phyloP scores from a whole-genome alignment of 2,329 filamentous ascomycete genomes.

The Penicillium sp. region DNA sequence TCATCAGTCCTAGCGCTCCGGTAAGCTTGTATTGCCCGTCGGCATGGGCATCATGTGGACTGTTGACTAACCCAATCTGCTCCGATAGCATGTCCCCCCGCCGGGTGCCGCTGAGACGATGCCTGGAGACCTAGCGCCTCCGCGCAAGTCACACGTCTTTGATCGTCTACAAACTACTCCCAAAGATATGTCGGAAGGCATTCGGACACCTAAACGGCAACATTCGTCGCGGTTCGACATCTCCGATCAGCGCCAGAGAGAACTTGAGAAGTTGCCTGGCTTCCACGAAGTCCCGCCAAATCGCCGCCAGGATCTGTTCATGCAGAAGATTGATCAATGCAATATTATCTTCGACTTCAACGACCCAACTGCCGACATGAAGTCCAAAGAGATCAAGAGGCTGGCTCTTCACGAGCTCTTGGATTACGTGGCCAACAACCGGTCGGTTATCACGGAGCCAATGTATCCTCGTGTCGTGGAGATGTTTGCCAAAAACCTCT shows the following conservation, averaged over 20 bases:
- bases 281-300: conserved; percentile 97
- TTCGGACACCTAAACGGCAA: conserved; percentile 91
- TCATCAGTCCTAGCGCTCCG: conserved; percentile 90
- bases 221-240: conserved; percentile 98
- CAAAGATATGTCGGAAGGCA: conserved; percentile 91
- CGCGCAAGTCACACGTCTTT: conserved; percentile 87
- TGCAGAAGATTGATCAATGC: conserved; percentile 99
- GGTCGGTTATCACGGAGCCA: conserved; percentile 95
- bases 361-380: conserved; percentile 96
- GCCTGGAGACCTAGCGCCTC: conserved; percentile 92
- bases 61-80: conserved; percentile 8
- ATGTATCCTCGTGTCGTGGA: conserved; percentile 99
- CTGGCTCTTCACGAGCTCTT: conserved; percentile 90
- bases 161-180: conserved; percentile 87
- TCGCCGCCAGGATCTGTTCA: conserved; percentile 90
- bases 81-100: conserved; percentile 71
- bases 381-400: conserved; percentile 98
- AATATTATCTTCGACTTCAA: conserved; percentile 99
- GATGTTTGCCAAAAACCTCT: conserved; percentile 98
- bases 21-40: conserved; percentile 50
- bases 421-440: conserved; percentile 97
- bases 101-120: conserved; percentile 94
- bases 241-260: conserved; percentile 78
- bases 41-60: not conserved
- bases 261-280: conserved; percentile 92